phyloP scores from a whole-genome alignment of 1,284 basidiomycete genomes.

The Cutaneotrichosporon cutaneum region DNA sequence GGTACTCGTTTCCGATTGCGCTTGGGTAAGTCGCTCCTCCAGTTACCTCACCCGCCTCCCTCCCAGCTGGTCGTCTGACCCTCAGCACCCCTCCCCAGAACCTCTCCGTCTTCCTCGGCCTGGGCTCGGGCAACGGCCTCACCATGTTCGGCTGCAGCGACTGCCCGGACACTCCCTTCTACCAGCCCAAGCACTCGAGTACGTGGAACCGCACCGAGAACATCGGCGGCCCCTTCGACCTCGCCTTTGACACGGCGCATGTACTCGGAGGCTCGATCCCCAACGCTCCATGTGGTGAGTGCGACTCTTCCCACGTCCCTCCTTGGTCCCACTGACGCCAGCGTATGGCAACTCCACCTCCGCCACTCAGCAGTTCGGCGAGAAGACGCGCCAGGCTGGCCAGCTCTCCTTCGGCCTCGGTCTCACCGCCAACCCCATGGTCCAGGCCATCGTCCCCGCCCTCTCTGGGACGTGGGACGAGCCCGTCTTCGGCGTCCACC shows the following conservation, averaged over 20 bases:
- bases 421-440: not conserved
- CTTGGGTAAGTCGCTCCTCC: not conserved
- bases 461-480: not conserved
- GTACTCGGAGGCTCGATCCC: not conserved
- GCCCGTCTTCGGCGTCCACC: not conserved
- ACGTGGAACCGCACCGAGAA: not conserved
- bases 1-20: not conserved
- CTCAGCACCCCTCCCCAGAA: not conserved
- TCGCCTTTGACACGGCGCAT: not conserved
- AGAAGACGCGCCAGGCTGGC: not conserved
- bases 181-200: not conserved
- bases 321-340: not conserved
- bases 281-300: not conserved
- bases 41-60: no score
- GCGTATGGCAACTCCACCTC: not conserved
- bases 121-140: slow-evolving; percentile 1
- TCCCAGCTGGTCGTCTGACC: not conserved
- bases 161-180: not conserved
- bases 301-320: not conserved
- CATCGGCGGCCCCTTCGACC: not conserved
- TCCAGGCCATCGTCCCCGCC: not conserved
- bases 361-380: not conserved
- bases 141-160: slow-evolving; percentile 4
- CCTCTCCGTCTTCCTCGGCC: not conserved
- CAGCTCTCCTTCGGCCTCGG: not conserved